Evolutionary conservation across 352 stramenopile genomes (phyloP), one percentile per base, ranked within the genome.

Genomic region (Pythium rhizo-oryzae): DNA sequence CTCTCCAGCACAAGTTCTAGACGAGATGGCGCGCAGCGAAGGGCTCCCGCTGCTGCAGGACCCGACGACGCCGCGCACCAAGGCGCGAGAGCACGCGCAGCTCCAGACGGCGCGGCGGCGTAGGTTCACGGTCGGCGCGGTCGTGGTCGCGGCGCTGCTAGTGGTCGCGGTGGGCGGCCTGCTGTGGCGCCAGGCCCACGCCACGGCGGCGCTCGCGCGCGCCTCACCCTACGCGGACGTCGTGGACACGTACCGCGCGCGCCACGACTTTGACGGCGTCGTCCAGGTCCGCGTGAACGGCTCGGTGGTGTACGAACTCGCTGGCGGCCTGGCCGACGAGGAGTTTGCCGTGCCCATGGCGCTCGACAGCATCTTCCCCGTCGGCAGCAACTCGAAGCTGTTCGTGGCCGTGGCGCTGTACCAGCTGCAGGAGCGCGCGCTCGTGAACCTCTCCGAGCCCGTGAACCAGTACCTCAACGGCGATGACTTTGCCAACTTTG

Each of bases 331-430:
- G 1, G 83, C 83, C 21, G 87, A 79, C 53, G 74, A 85, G 35
- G 78, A 84, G 24, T 84, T 87, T 37, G 59, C 71, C 8, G 72
- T 76, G 52, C 50, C 69, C 4, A 91, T 91, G 74, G 30, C 66
- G 13, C 62, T 69, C 23, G 65, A 86, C 63, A 84, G 72, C 47
- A 65, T 89, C 37, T 91, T 91, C 53, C 77, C 80, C 9, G 74
- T 91, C 68, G 82, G 75, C 15, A 80, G 79, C 21, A 80, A 91
- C 64, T 78, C 82, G 15, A 85, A 89, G 62, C 74, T 91, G 13
- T 82, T 91, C 44, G 76, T 71, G 15, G 55, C 80, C 2, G 70
- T 89, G 19, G 76, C 80, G n/a, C 68, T 89, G 70, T 69, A 87
- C 49, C 82, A 91, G 55, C 68, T 91, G 59, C 79, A 91, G 59